Percentiles rank a stretch among this genome's conserved stretches.
Conservation (phyloP, 805 yeast species). For the Monosporozyma servazzii region DNA sequence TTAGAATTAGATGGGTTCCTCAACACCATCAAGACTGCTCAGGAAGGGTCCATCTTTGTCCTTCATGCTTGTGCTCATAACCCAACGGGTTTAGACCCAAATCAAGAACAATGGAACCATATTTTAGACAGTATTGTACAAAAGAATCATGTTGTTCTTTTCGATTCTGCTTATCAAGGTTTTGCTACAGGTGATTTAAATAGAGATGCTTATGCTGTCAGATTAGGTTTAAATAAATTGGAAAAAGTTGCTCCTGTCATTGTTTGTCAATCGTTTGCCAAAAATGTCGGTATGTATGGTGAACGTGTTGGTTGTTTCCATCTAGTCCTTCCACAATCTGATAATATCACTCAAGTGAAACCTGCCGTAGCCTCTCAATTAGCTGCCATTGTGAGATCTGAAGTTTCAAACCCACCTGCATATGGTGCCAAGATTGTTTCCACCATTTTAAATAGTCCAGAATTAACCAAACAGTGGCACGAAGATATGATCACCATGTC, state of each 20-base stretch:
- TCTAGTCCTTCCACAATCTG: slow-evolving; percentile 43
- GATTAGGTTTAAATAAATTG: slow-evolving; percentile 43
- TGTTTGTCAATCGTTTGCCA: slow-evolving; percentile 92
- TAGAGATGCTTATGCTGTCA: slow-evolving; percentile 73
- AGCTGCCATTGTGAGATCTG: slow-evolving; percentile 66
- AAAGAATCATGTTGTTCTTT: slow-evolving; percentile 65
- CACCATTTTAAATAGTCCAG: slow-evolving; percentile 57
- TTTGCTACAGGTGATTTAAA: slow-evolving; percentile 84
- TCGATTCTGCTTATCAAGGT: slow-evolving; percentile 96
- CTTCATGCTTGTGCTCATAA: slow-evolving; percentile 96
- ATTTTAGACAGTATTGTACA: slow-evolving; percentile 54
- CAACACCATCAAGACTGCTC: slow-evolving; percentile 52
- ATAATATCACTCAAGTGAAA: slow-evolving; percentile 34
- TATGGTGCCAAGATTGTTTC: slow-evolving; percentile 91
- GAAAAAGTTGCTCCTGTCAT: slow-evolving; percentile 48
- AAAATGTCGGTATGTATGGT: slow-evolving; percentile 94
- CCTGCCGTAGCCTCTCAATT: slow-evolving; percentile 67
- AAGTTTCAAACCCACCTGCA: slow-evolving; percentile 89
- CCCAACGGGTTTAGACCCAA: slow-evolving; percentile 95
- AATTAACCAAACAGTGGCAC: slow-evolving; percentile 70
- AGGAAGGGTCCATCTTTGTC: slow-evolving; percentile 67
- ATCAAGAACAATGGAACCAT: slow-evolving; percentile 66
- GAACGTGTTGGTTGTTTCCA: slow-evolving; percentile 95
- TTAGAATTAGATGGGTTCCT: slow-evolving; percentile 66
- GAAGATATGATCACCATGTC: slow-evolving; percentile 81